Evolutionary conservation across 176 grass and related monocot species (phyloP), one percentile per base, ranked within the genome.

Genomic region (Avena eriantha): DNA sequence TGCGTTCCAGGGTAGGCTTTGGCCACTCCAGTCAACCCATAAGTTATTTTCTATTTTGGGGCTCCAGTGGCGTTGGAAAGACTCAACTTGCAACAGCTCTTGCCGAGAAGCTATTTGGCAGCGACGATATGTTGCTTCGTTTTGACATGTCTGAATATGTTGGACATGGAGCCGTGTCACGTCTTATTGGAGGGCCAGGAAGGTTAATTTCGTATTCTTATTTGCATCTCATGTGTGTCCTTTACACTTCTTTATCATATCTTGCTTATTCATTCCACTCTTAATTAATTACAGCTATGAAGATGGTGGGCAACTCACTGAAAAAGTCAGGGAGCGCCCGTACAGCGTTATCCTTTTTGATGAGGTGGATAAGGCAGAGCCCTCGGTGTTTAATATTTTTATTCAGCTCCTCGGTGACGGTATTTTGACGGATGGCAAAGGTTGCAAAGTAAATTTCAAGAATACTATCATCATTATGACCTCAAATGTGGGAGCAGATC

Each of bases 1-100:
- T 81, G 10, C 43, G 88, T 31, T 87, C 76, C 0, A 78, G 88
- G 26, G 31, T 73, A 3, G 92, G 92, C 17, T 34, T 93, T 12
- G 77, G 21, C 1, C 8, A 75, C 3, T 49, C 82, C 11, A 6
- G 24, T 4, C 77, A 80, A 34, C 88, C 85, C 3, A 80, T 66
- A 6, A 46, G 67, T 10, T 82, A 64, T 0, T 74, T 93, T 16
- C 72, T 93, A 1, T 93, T 93, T 13, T 19, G 70, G 23, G 92
- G 88, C n/a, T 39, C 92, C 8, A 90, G 78, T 3, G 92, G 89
- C 43, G 86, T 86, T 4, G 92, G 92, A 4, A 93, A 93, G 70
- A 93, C 76, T 14, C 81, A 90, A 29, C 88, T 93, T 3, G 76
- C 87, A 4, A 90, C 88, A 31, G 85, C 92, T 33, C 57, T 93